phyloP scores from a whole-genome alignment of 345 rosid species.

The Diplotaxis tenuifolia region DNA sequence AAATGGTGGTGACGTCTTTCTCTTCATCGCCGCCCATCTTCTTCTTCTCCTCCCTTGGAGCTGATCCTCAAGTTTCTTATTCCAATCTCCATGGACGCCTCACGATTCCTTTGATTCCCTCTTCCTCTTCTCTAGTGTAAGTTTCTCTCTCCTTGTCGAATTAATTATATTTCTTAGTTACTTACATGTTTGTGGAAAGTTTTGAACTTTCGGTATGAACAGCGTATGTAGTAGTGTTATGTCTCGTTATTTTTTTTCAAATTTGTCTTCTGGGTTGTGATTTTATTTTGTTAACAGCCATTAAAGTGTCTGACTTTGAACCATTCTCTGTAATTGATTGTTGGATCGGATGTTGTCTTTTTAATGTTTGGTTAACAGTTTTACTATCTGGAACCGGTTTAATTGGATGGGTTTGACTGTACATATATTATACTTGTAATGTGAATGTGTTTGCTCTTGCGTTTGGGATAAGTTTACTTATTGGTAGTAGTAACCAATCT shows the following conservation, averaged over 20 bases:
- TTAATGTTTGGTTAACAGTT: neutral
- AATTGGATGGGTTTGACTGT: neutral
- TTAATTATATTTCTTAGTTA: neutral
- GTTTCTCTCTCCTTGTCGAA: neutral
- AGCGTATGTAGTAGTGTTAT: neutral
- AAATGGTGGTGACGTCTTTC: slow-evolving; percentile 41
- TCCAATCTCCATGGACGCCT: slow-evolving; percentile 2
- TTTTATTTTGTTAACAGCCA: neutral
- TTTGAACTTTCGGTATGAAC: slow-evolving; percentile 2
- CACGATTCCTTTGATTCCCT: neutral
- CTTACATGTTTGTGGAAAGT: neutral
- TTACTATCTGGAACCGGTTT: neutral
- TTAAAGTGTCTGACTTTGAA: neutral
- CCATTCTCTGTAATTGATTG: neutral
- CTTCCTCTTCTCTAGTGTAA: slow-evolving; percentile 17
- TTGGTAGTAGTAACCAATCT: neutral
- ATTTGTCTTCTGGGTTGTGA: slow-evolving; percentile 2
- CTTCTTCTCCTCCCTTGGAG: slow-evolving; percentile 27
- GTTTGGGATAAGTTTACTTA: slow-evolving; percentile 16
- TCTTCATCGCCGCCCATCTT: slow-evolving; percentile 30
- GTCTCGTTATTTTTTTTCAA: neutral
- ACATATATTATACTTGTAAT: neutral
- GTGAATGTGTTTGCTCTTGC: slow-evolving; percentile 12
- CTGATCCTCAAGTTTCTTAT: slow-evolving; percentile 1
- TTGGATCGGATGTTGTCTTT: neutral